phyloP scores from a whole-genome alignment of 352 stramenopile species.

The Phytophthora rubi region DNA sequence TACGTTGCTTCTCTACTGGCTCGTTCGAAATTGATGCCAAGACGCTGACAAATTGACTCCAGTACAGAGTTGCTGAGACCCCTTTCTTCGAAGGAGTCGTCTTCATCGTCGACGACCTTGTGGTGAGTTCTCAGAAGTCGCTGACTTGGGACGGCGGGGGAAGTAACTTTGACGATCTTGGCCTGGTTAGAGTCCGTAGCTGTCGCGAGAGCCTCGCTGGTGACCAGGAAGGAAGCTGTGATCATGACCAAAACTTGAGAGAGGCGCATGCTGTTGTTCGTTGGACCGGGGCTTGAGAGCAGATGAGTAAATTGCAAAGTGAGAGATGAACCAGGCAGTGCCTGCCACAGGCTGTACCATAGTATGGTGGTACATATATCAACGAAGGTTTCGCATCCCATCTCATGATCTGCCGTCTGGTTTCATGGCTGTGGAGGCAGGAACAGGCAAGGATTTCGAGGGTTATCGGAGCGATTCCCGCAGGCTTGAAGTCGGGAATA shows the following conservation, averaged over 20 bases:
- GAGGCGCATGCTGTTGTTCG: constrained; percentile 34
- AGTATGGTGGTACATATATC: no score
- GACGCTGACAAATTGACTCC: no score
- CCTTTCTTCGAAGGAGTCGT: background rate
- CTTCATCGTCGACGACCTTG: background rate
- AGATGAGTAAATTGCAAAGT: background rate
- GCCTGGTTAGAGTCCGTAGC: background rate
- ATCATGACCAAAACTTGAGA: constrained; percentile 5
- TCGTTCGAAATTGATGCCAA: no score
- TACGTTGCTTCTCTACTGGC: no score
- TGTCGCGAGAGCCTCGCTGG: constrained; percentile 6
- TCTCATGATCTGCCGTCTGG: no score
- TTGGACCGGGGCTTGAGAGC: background rate
- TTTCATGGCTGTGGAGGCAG: no score
- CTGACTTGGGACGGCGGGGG: background rate
- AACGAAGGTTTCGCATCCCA: no score
- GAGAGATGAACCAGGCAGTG: background rate
- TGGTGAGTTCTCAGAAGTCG: background rate
- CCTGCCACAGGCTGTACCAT: no score
- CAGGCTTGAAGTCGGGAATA: no score
- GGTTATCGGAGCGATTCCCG: no score
- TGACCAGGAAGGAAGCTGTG: background rate
- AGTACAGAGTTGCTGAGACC: no score
- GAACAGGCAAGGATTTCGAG: no score
- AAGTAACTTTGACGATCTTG: background rate